Evolutionary conservation across 2,329 filamentous ascomycete genomes (phyloP).

Genomic region (Neonectria coccinea): DNA sequence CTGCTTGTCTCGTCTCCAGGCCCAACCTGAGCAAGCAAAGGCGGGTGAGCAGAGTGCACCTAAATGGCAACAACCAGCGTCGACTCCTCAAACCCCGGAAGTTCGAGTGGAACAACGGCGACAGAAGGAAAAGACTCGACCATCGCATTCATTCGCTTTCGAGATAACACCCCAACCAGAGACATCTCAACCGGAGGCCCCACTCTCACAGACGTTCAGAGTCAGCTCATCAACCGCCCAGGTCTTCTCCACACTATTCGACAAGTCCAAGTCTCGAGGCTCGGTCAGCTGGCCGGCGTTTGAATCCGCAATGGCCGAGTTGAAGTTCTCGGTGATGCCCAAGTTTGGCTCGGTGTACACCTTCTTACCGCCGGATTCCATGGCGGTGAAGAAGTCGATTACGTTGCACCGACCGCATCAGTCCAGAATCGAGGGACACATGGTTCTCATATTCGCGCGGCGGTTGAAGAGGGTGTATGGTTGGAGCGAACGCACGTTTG

Average conservation of each 20-base stretch:
- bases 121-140: conserved; percentile 60
- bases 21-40: conserved; percentile 44
- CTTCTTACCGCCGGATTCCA: conserved; percentile 48
- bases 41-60: conserved; percentile 31
- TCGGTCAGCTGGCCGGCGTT: conserved; percentile 54
- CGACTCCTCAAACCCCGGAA: conserved; percentile 37
- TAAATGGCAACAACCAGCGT: conserved; percentile 17
- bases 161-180: conserved; percentile 40
- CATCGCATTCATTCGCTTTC: conserved; percentile 50
- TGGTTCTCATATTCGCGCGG: conserved; percentile 44
- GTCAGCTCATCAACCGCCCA: conserved; percentile 54
- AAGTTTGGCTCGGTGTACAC: conserved; percentile 58
- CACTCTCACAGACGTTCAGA: conserved; percentile 42
- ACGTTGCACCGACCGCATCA: conserved; percentile 54
- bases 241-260: conserved; percentile 54
- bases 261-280: conserved; percentile 45
- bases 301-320: conserved; percentile 54
- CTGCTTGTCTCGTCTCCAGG: conserved; percentile 50
- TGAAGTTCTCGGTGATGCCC: conserved; percentile 56
- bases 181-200: background rate
- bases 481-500: conserved; percentile 51
- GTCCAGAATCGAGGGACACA: conserved; percentile 51
- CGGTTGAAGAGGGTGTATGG: conserved; percentile 52
- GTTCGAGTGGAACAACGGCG: conserved; percentile 49
- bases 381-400: conserved; percentile 45